Evolutionary conservation across 371 early-diverging fungal genomes (phyloP).

Genomic region (Mortierella sp.): DNA sequence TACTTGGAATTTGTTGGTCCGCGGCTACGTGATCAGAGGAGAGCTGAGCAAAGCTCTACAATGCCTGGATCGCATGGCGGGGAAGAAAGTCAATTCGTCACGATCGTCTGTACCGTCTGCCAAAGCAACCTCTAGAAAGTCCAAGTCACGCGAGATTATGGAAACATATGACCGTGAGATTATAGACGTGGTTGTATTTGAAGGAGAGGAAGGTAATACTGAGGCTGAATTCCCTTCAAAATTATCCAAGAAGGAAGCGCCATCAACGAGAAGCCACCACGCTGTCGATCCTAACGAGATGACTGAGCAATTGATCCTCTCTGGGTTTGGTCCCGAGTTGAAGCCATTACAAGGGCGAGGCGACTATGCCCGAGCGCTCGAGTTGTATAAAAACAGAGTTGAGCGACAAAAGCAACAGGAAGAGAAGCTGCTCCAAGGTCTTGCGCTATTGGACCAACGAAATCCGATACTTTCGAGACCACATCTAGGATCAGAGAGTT

Average conservation of each 20-base stretch:
- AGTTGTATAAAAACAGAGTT: constrained; percentile 35
- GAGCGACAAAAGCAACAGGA: constrained; percentile 37
- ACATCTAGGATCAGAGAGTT: not conserved
- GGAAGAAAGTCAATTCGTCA: not conserved
- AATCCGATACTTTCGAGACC: not conserved
- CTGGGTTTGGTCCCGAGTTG: constrained; percentile 40
- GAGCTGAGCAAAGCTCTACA: constrained; percentile 22
- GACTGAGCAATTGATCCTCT: constrained; percentile 30
- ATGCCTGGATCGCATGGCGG: constrained; percentile 42
- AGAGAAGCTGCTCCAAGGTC: constrained; percentile 18
- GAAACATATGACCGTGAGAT: constrained; percentile 37
- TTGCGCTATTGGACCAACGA: constrained; percentile 8
- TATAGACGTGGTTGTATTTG: constrained; percentile 20
- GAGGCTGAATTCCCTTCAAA: not conserved
- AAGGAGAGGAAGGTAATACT: not conserved
- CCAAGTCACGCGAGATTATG: constrained; percentile 28
- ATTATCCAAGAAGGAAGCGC: not conserved
- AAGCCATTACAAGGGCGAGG: constrained; percentile 34
- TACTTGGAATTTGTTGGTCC: constrained; percentile 47
- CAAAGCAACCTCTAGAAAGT: constrained; percentile 5
- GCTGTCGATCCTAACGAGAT: constrained; percentile 26
- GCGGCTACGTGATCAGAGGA: constrained; percentile 44
- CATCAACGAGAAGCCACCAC: not conserved
- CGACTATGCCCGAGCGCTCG: constrained; percentile 35
- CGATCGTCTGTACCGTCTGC: not conserved